These are phyloP conservation scores for Tephrocybe sp. DNA, from an alignment of 768 basidiomycete genomes.

Conservation along the genomic window DNA sequence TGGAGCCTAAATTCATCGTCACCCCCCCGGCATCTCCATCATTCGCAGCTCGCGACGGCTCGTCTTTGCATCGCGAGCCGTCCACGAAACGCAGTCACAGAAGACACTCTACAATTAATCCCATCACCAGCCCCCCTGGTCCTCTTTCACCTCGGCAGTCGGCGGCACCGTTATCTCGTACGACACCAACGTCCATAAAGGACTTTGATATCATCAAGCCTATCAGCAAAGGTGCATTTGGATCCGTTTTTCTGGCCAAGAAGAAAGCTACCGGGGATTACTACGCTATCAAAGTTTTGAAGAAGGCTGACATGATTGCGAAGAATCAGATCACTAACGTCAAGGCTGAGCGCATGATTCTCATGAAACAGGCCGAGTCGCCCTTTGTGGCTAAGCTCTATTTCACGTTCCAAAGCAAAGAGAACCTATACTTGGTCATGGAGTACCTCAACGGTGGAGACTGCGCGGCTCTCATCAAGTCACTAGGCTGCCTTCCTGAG, in stretches of 20 bases:
- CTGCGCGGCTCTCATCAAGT: slow-evolving; percentile 96
- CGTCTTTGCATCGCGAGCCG: slow-evolving; percentile 40
- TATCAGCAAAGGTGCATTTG: slow-evolving; percentile 98
- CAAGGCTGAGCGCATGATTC: slow-evolving; percentile 98
- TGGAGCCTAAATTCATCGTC: slow-evolving; percentile 63
- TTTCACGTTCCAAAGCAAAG: slow-evolving; percentile 99
- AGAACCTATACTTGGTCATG: slow-evolving; percentile 98
- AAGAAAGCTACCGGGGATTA: slow-evolving; percentile 99
- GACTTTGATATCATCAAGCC: slow-evolving; percentile 99
- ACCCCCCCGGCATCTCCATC: slow-evolving; percentile 79
- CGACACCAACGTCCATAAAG: slow-evolving; percentile 90
- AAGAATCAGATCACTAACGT: slow-evolving; percentile 99
- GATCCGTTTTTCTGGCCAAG: slow-evolving; percentile 96
- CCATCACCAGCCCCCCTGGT: slow-evolving; percentile 57
- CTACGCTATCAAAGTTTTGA: slow-evolving; percentile 99
- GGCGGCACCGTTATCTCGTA: slow-evolving; percentile 75
- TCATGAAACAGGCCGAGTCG: slow-evolving; percentile 99
- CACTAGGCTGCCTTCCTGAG: slow-evolving; percentile 88
- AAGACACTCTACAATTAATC: slow-evolving; percentile 71
- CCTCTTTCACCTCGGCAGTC: slow-evolving; percentile 89
- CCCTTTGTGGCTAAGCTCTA: slow-evolving; percentile 97
- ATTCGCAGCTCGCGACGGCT: slow-evolving; percentile 43
- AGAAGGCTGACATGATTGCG: slow-evolving; percentile 99
- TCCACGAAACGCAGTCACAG: slow-evolving; percentile 61
- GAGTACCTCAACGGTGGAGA: slow-evolving; percentile 99